Conservation (phyloP, 495 filamentous ascomycete genomes). For the Hypoxylon fragiforme region DNA sequence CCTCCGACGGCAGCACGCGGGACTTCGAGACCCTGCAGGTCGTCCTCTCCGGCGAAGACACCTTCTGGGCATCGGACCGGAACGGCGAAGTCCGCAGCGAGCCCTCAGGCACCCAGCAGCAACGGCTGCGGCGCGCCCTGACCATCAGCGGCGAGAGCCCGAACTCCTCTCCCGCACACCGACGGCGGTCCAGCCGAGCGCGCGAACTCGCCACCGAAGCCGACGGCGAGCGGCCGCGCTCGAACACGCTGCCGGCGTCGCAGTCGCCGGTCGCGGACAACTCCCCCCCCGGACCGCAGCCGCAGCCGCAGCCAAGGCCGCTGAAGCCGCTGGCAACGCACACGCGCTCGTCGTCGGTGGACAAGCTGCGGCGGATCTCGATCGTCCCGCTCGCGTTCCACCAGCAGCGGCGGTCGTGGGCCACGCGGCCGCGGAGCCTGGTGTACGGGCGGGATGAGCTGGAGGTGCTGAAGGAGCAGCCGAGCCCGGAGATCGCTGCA, state of each 20-base stretch:
- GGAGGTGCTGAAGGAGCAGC: constrained; percentile 33
- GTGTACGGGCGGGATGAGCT: constrained; percentile 24
- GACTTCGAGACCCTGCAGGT: constrained; percentile 47
- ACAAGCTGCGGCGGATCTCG: constrained; percentile 27
- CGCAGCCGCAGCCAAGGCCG: too few relatives aligned
- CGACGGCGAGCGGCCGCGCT: constrained; percentile 31
- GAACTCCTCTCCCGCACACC: not conserved
- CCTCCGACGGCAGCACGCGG: constrained; percentile 40
- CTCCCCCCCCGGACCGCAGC: too few relatives aligned
- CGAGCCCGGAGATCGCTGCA: too few relatives aligned
- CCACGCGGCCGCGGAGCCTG: constrained; percentile 32
- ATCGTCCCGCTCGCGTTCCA: constrained; percentile 30
- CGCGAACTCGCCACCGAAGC: constrained; percentile 15
- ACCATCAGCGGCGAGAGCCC: constrained; percentile 25
- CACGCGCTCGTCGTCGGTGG: constrained; percentile 24
- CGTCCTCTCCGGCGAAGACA: constrained; percentile 45
- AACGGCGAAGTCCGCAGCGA: constrained; percentile 43
- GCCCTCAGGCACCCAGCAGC: constrained; percentile 12
- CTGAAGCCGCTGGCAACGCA: constrained; percentile 23
- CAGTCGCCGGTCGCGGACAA: too few relatives aligned
- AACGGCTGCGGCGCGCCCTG: constrained; percentile 31
- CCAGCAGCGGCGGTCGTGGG: constrained; percentile 24
- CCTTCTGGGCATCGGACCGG: constrained; percentile 48
- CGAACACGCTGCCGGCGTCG: constrained; percentile 32
- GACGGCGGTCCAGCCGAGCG: constrained; percentile 20